Conservation (phyloP, 352 stramenopile genomes). For the Sclerospora graminicola region DNA sequence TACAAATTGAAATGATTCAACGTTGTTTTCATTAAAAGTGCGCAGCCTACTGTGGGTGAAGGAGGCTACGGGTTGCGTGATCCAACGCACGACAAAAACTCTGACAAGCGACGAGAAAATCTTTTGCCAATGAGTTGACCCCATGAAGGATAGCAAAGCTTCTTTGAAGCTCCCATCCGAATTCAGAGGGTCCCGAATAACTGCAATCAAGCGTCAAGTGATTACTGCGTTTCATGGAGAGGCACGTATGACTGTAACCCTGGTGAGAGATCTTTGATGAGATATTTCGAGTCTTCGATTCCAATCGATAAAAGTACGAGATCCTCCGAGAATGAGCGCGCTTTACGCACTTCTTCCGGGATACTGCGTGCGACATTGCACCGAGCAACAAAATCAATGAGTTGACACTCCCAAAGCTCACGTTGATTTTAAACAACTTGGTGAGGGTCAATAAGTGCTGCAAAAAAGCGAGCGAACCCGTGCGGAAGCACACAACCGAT, state of each 20-base stretch:
- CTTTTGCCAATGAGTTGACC: constrained; percentile 14
- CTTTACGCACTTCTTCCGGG: constrained; percentile 84
- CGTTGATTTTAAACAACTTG: constrained; percentile 93
- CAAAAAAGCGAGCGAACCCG: constrained; percentile 75
- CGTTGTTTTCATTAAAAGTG: no score
- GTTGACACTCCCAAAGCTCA: constrained; percentile 89
- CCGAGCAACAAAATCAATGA: constrained; percentile 87
- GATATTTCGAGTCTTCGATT: constrained; percentile 90
- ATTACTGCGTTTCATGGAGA: constrained; percentile 11
- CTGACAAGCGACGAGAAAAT: background rate
- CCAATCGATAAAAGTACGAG: constrained; percentile 92
- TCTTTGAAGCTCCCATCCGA: constrained; percentile 17
- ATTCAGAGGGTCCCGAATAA: constrained; percentile 23
- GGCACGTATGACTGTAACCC: constrained; percentile 80
- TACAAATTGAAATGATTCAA: no score
- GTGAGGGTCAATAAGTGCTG: constrained; percentile 86
- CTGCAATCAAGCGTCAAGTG: background rate
- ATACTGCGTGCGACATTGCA: constrained; percentile 95
- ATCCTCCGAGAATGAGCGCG: constrained; percentile 88
- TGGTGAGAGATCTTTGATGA: constrained; percentile 89
- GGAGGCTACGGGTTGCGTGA: constrained; percentile 18
- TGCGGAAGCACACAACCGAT: constrained; percentile 88
- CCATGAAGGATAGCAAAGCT: constrained; percentile 23
- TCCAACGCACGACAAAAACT: constrained; percentile 16
- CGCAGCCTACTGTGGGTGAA: constrained; percentile 22